Evolutionary conservation across 441 rosid species (phyloP), one percentile per base, ranked within the genome.

Genomic region (Syzygium malaccense): DNA sequence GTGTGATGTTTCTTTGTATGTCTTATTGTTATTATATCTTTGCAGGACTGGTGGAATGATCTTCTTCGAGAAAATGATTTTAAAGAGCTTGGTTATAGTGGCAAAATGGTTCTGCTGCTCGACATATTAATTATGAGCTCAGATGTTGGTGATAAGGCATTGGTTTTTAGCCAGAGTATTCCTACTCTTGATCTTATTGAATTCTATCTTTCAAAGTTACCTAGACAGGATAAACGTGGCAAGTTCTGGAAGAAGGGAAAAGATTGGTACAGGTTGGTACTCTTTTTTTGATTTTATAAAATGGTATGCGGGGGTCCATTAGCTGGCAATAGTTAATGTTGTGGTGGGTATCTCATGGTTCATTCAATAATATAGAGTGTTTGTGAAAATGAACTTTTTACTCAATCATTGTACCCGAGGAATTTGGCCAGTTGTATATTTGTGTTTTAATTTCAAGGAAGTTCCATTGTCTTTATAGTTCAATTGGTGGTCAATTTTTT

Each of bases 101-200:
- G 99, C 87, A 98, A 98, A 95, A 96, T 98, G 99, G 98, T 98
- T 89, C 92, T 98, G 94, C 95, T 97, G 92, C 94, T 97, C 87
- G 99, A 98, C 91, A 96, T 98, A 89, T 91, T 98, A 90, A 94
- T 95, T 88, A 93, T 92, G 95, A 93, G 94, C 92, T 95, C 98
- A 71, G 92, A 93, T 87, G 95, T 95, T 90, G 98, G 95, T 88
- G 99, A 98, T 88, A 98, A 98, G 95, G 95, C 95, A 53, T 96
- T 98, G 91, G 96, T 98, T 92, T 98, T 98, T 91, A 97, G 99
- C 95, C 99, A 98, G 93, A 98, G 99, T 92, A 97, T 98, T 89
- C 99, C 98, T 85, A 98, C 99, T 23, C 91, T 98, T 90, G 99
- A 98, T 94, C 98, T 98, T 91, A 97, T 98, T 89, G 99, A 98